Base-by-base conservation (phyloP, 805 yeast species). In the Hanseniaspora guilliermondii region DNA sequence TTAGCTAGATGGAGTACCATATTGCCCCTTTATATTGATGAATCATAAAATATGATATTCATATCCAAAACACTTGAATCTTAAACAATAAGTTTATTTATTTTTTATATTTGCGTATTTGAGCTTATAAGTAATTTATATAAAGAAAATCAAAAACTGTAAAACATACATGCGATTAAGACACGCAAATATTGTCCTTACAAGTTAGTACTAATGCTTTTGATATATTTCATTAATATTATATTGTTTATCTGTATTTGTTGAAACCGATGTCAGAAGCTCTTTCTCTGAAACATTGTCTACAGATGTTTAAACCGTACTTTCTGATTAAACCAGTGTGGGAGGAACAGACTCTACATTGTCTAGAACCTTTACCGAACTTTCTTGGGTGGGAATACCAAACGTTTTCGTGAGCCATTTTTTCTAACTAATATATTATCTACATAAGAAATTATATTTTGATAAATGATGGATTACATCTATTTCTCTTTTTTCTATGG, bases 331-430 rank as follows among this genome's bases (percentile, higher is more conserved):
- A 86, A 83, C 97, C 97, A 69, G 87, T 76, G 89, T 91, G 97
- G 77, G 97, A 87, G 70, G 95, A 81, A 75, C 96, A 87, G 82
- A 91, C 89, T 77, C 97, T 93, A 83, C 97, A 93, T 80, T 87
- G 93, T 82, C 99, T 95, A 71, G 97, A 86, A 80, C 99, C 99
- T 87, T 93, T 93, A 78, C 98, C 98, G 88, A 81, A 91, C 79
- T 85, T 89, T 87, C 97, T 87, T 83, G 99, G 98, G 95, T 93
- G 98, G 76, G 97, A 89, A 84, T 77, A 93, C 99, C 99, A 93
- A 83, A 91, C 95, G 88, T 87, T 84, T 84, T 87, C 96, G 96
- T 89, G 97, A 85, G 97, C 96, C 97, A 89, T 89, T 60, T 78
- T 85, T 54, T 33, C 38, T 21, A 36, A 40, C 19, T 41, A 25